These are phyloP conservation scores for Martensiomyces pterosporus DNA, from an alignment of 192 early-diverging fungal species.

Conservation along the genomic window DNA sequence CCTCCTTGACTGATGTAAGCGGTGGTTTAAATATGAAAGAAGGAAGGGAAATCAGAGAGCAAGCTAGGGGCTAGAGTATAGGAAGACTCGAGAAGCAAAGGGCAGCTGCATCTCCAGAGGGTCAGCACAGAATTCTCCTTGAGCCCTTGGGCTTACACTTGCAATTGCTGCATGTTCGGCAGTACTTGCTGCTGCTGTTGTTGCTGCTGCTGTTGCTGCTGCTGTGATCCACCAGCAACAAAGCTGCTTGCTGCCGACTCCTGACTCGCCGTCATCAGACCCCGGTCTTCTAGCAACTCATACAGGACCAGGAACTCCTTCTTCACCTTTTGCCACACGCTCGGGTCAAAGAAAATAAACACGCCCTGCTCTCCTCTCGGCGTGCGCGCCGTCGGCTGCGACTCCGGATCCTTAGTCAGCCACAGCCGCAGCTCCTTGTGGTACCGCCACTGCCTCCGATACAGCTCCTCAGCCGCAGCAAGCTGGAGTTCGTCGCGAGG, in stretches of 20 bases:
- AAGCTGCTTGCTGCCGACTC: no score
- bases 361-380: constrained; percentile 75
- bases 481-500: constrained; percentile 92
- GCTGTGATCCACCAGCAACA: not conserved
- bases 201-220: constrained; percentile 1
- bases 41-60: no score
- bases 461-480: constrained; percentile 90
- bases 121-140: no score
- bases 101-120: no score
- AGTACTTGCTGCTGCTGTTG: constrained; percentile 20
- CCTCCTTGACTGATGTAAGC: no score
- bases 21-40: no score
- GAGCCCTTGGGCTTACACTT: no score
- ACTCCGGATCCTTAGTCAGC: constrained; percentile 77
- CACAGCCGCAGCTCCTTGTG: constrained; percentile 93
- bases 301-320: constrained; percentile 85
- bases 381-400: constrained; percentile 51
- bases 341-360: constrained; percentile 93
- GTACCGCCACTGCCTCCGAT: constrained; percentile 91
- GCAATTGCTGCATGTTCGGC: no score
- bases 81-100: no score
- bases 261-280: no score
- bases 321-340: constrained; percentile 82
- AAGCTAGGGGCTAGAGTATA: no score
- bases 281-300: constrained; percentile 88